Conservation (phyloP, 164 flowering plant species). For the Stephania yunnanensis region DNA sequence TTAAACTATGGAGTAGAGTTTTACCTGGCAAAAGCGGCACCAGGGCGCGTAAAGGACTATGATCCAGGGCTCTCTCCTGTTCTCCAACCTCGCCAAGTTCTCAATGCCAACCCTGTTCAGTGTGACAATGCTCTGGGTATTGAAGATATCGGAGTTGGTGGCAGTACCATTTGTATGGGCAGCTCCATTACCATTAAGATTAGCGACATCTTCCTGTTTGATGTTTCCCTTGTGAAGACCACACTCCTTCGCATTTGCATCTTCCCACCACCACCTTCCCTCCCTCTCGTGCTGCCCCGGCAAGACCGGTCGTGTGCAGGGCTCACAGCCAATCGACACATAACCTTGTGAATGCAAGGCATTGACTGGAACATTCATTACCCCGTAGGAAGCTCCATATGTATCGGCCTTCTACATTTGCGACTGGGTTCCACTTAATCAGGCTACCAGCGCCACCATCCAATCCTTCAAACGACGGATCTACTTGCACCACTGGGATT, state of each 20-base stretch:
- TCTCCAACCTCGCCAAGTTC: constrained; percentile 56
- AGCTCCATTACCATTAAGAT: constrained; percentile 37
- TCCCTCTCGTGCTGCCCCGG: constrained; percentile 98
- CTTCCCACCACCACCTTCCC: constrained; percentile 99
- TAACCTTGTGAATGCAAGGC: constrained; percentile 74
- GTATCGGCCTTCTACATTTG: constrained; percentile 60
- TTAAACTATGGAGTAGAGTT: neutral
- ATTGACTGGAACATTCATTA: constrained; percentile 89
- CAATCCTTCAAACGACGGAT: constrained; percentile 78
- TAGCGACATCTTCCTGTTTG: constrained; percentile 27
- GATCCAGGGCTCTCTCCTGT: constrained; percentile 71
- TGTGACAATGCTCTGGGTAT: constrained; percentile 40
- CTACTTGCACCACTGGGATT: constrained; percentile 84
- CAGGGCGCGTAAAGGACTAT: constrained; percentile 95
- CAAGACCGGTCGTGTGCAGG: constrained; percentile 88
- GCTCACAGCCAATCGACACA: constrained; percentile 91
- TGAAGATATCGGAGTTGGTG: constrained; percentile 48
- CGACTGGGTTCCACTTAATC: constrained; percentile 95
- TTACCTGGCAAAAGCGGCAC: constrained; percentile 95
- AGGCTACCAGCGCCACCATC: constrained; percentile 84
- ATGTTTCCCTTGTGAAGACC: constrained; percentile 96
- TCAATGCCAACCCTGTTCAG: constrained; percentile 73
- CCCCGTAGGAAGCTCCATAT: constrained; percentile 75
- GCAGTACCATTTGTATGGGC: constrained; percentile 25
- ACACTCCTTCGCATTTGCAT: constrained; percentile 94